Percentiles rank a stretch among this genome's conserved stretches.
Evolutionary conservation across 202 grass and related monocot genomes (phyloP).

Genomic region (Carex arenaria): DNA sequence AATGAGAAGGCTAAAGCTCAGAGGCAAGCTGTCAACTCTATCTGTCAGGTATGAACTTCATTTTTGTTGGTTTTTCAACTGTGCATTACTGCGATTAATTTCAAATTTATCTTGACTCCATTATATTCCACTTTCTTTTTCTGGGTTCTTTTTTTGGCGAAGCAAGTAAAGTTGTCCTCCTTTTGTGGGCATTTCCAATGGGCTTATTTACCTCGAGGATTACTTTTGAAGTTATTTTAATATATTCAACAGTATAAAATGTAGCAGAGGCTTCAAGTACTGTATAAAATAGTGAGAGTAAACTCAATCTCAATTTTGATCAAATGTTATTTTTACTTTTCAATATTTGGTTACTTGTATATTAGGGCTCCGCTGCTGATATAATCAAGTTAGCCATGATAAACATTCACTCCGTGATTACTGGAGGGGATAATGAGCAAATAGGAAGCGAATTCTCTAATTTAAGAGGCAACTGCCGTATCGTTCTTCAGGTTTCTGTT

Average conservation of each 20-base stretch:
- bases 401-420: slow-evolving; percentile 76
- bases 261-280: background rate
- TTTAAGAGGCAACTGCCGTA: slow-evolving; percentile 58
- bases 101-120: background rate
- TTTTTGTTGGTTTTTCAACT: background rate
- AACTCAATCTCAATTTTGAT: background rate
- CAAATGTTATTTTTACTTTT: background rate
- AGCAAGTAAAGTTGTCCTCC: background rate
- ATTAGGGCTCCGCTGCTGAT: slow-evolving; percentile 85
- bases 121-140: slow-evolving; percentile 4
- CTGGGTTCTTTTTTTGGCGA: background rate
- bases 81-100: background rate
- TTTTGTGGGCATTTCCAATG: background rate
- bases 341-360: background rate
- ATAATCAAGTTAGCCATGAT: slow-evolving; percentile 97
- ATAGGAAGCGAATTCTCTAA: slow-evolving; percentile 36
- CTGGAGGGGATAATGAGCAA: slow-evolving; percentile 38
- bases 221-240: background rate
- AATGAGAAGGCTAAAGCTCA: slow-evolving; percentile 97
- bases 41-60: slow-evolving; percentile 64
- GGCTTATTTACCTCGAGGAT: background rate
- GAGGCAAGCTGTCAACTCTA: slow-evolving; percentile 96
- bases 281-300: background rate
- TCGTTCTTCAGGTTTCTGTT: slow-evolving; percentile 76
- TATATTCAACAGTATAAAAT: background rate